Percentiles rank a stretch among this genome's conserved stretches.
These are phyloP conservation scores for Vaccinium corymbosum DNA, from an alignment of 148 eudicot genomes.

Conservation along the genomic window DNA sequence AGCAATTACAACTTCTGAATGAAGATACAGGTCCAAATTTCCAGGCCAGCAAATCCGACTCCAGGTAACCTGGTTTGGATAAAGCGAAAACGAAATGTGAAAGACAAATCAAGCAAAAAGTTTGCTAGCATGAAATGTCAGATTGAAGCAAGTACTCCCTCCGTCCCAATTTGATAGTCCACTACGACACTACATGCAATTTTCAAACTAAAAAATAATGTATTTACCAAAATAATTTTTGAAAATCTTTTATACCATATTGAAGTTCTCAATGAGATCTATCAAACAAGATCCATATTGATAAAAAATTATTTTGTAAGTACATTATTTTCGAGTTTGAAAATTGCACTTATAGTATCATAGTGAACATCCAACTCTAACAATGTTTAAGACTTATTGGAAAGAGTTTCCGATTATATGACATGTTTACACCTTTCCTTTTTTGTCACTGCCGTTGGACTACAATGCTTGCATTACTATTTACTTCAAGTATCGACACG, in stretches of 20 bases:
- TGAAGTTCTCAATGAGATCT: no score
- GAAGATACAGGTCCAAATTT: constrained; percentile 25
- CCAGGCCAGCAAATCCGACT: constrained; percentile 14
- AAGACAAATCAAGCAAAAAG: constrained; percentile 7
- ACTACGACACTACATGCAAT: no score
- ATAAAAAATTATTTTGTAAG: no score
- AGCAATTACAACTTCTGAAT: constrained; percentile 23
- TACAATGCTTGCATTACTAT: neutral
- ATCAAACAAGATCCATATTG: no score
- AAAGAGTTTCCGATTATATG: neutral
- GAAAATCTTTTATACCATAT: no score
- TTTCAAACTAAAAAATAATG: no score
- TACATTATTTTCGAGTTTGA: no score
- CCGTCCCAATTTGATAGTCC: no score
- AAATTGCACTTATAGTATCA: no score
- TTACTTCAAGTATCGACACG: neutral
- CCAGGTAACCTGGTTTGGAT: constrained; percentile 28
- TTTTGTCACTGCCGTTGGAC: neutral
- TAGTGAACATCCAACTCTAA: neutral
- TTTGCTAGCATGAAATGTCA: neutral
- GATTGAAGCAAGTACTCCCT: neutral
- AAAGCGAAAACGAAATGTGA: neutral
- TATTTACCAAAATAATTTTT: no score
- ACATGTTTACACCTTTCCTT: neutral
- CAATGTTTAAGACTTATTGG: neutral